These are phyloP conservation scores for Hypomontagnella monticulosa DNA, from an alignment of 495 filamentous ascomycete species.

Conservation along the genomic window DNA sequence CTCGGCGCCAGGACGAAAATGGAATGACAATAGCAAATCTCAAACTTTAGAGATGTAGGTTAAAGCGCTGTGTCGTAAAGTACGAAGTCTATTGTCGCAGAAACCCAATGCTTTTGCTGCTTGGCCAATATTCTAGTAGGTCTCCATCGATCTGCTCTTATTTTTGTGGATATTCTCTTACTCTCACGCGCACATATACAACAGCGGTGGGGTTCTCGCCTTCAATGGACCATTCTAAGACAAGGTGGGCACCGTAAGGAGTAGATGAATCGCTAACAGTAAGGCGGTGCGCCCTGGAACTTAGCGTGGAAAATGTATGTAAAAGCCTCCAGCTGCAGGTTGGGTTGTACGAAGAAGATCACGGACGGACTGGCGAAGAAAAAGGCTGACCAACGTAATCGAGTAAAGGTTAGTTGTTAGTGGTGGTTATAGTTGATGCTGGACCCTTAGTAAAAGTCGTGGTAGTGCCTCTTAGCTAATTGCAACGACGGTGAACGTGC, in stretches of 20 bases:
- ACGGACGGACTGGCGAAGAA: conserved; percentile 12
- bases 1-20: background rate
- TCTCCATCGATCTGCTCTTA: background rate
- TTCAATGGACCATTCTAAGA: conserved; percentile 31
- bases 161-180: conserved; percentile 35
- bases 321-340: conserved; percentile 18
- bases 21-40: too few relatives aligned
- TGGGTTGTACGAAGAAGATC: conserved; percentile 24
- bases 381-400: conserved; percentile 13
- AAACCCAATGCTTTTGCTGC: conserved; percentile 13
- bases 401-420: conserved; percentile 3
- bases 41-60: too few relatives aligned
- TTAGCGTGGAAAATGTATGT: conserved; percentile 18
- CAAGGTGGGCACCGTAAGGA: conserved; percentile 10
- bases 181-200: conserved; percentile 23
- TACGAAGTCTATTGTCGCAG: too few relatives aligned
- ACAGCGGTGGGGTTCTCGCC: conserved; percentile 26
- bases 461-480: conserved; percentile 16
- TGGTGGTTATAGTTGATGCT: background rate
- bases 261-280: conserved; percentile 3
- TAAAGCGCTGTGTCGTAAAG: too few relatives aligned
- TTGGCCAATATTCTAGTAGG: background rate
- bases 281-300: background rate
- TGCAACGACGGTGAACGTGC: conserved; percentile 23
- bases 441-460: conserved; percentile 22